Evolutionary conservation across 108 stramenopile genomes (phyloP), one percentile per base, ranked within the genome.

Genomic region (Seminavis robusta): DNA sequence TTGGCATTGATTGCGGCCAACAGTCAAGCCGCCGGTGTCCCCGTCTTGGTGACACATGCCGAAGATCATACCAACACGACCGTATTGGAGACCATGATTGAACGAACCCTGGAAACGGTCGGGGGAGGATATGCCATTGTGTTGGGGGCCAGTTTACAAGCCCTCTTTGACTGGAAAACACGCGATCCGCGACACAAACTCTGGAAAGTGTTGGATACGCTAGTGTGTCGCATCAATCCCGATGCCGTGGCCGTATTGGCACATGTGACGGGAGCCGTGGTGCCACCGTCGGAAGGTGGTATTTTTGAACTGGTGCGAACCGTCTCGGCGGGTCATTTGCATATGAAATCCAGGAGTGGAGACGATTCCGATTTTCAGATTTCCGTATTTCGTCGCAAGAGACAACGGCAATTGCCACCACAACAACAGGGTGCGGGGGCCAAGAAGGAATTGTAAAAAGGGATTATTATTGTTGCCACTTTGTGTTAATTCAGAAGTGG

Each of bases 71-170:
- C 56, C 44, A 56, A 52, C 25, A 6, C 42, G 2, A 44, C 44
- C 7, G 51, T 63, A 25, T 19, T 70, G 20, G 56, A 65, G 28
- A 36, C 62, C 32, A 65, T 31, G 11, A 60, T 57, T 3, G 20
- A 58, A 65, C 54, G 30, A 33, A 67, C 58, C 33, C 45, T 31
- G 43, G 37, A 26, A 23, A n/a, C 17, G 19, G 49, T 27, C n/a
- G n/a, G 26, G 33, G 49, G 34, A 26, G 76, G 76, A 27, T 82
- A 79, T 59, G 39, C 71, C 16, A 8, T 82, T 1, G 53, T 82
- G 25, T 46, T 78, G 40, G 81, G 81, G 54, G 67, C 77, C 31
- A 76, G 77, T 15, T 51, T 82, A 30, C 77, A 75, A 52, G 63
- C 47, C 29, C 58, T 82, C 19, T 82, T 79, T 45, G 61, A 69